A percentile compares a stretch with the other conserved stretches of the same genome.
Evolutionary conservation across 805 yeast genomes (phyloP).

Genomic region (Metschnikowia gruessii): DNA sequence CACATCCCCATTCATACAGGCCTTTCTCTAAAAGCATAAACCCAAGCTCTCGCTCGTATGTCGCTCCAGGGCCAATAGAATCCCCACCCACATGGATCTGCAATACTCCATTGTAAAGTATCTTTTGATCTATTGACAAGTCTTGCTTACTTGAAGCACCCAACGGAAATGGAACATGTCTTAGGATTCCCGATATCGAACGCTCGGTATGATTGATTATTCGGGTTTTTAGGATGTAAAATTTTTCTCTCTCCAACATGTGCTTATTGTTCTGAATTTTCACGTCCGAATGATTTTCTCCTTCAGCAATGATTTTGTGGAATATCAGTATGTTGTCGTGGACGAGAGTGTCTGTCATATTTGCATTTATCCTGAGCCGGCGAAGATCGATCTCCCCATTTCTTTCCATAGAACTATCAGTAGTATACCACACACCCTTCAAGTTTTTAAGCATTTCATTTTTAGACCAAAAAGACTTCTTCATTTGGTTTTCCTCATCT

Average conservation of each 20-base stretch:
- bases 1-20: conserved; percentile 71
- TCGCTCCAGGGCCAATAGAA: conserved; percentile 42
- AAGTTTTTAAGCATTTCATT: conserved; percentile 58
- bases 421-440: conserved; percentile 62
- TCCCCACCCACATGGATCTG: conserved; percentile 49
- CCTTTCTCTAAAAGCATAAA: conserved; percentile 72
- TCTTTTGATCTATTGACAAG: conserved; percentile 46
- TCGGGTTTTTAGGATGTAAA: conserved; percentile 48
- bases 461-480: conserved; percentile 79
- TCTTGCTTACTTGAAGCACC: conserved; percentile 15
- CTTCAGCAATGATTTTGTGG: conserved; percentile 23
- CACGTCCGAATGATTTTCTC: conserved; percentile 25
- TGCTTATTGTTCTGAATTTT: conserved; percentile 12
- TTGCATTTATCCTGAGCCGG: conserved; percentile 56
- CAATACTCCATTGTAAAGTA: conserved; percentile 70
- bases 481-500: conserved; percentile 54
- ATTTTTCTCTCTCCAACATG: conserved; percentile 38
- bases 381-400: conserved; percentile 65
- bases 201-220: conserved; percentile 47
- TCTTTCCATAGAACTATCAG: conserved; percentile 26
- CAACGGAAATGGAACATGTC: conserved; percentile 52
- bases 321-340: conserved; percentile 47
- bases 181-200: conserved; percentile 50
- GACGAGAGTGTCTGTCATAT: conserved; percentile 55
- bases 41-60: conserved; percentile 46